These are phyloP conservation scores for Elsinoe arachidis DNA, from an alignment of 2,329 filamentous ascomycete genomes.

Conservation along the genomic window DNA sequence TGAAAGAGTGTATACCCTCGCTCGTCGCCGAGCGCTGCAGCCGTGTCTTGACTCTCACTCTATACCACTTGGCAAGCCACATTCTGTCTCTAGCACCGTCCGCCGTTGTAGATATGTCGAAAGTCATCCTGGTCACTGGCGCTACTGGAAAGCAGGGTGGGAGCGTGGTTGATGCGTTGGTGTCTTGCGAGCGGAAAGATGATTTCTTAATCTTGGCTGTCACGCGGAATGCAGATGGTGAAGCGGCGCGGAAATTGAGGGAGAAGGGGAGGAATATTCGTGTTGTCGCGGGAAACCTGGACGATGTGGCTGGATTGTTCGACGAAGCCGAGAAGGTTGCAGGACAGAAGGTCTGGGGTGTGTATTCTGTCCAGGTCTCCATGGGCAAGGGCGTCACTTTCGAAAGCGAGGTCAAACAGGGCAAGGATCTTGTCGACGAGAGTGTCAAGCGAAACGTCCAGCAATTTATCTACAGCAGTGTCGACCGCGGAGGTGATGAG, in stretches of 20 bases:
- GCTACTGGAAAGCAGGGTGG: constrained; percentile 41
- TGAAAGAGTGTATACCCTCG: background rate
- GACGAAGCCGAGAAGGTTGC: constrained; percentile 34
- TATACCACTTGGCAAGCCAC: constrained; percentile 4
- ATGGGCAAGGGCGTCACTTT: constrained; percentile 35
- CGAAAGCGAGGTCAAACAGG: constrained; percentile 46
- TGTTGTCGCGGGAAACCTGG: constrained; percentile 47
- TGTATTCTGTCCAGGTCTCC: constrained; percentile 53
- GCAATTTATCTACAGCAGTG: constrained; percentile 56
- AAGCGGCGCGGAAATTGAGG: constrained; percentile 41
- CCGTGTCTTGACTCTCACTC: constrained; percentile 3
- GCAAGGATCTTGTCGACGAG: constrained; percentile 51
- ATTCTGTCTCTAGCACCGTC: background rate
- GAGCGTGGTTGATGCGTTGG: constrained; percentile 34
- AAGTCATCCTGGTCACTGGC: constrained; percentile 37
- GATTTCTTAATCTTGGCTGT: constrained; percentile 47
- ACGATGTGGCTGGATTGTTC: constrained; percentile 44
- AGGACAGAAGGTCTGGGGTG: constrained; percentile 36
- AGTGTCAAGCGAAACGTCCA: constrained; percentile 47
- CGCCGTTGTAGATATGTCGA: constrained; percentile 22
- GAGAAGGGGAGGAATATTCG: constrained; percentile 40
- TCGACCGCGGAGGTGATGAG: constrained; percentile 53
- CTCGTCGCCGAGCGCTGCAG: constrained; percentile 6
- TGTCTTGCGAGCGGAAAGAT: constrained; percentile 16
- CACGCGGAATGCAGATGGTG: constrained; percentile 44